Evolutionary conservation across 2,329 filamentous ascomycete genomes (phyloP).

Genomic region (Fusarium sp.): DNA sequence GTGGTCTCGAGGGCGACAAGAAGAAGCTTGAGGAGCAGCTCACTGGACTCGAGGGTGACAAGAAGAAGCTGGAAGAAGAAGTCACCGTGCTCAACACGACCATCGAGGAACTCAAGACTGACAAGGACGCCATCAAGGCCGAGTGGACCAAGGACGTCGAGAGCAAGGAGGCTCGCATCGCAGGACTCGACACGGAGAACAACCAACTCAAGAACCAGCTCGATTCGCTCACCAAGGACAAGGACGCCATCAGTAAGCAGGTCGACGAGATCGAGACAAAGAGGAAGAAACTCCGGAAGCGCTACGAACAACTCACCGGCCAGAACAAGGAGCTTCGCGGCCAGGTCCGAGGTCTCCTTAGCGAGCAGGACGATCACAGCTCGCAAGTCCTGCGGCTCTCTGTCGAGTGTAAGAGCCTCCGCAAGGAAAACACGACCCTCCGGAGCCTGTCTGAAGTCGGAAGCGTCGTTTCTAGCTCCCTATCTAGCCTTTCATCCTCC

Average conservation of each 20-base stretch:
- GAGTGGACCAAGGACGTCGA: constrained; percentile 35
- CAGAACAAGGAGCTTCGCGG: constrained; percentile 32
- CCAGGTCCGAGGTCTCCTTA: constrained; percentile 33
- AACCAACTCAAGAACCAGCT: constrained; percentile 38
- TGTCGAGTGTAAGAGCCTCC: constrained; percentile 35
- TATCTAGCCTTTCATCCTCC: constrained; percentile 33
- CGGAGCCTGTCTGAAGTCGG: constrained; percentile 31
- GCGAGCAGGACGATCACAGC: constrained; percentile 38
- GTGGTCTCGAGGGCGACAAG: constrained; percentile 36
- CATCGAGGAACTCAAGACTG: constrained; percentile 37
- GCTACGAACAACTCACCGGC: constrained; percentile 27
- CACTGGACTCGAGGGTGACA: constrained; percentile 11
- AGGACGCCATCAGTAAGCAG: constrained; percentile 34
- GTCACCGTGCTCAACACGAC: constrained; percentile 31
- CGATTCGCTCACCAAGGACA: constrained; percentile 38
- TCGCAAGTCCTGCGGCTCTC: constrained; percentile 38
- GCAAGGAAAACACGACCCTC: constrained; percentile 38
- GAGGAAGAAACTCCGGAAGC: constrained; percentile 40
- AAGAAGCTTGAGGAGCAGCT: constrained; percentile 18
- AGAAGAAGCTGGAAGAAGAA: constrained; percentile 34
- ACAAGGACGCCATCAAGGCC: constrained; percentile 35
- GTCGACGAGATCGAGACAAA: constrained; percentile 37
- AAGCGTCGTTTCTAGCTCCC: constrained; percentile 32
- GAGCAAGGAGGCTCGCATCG: constrained; percentile 36
- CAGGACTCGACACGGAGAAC: constrained; percentile 36